Percentiles rank a stretch among this genome's conserved stretches.
Conservation (phyloP, 2,329 filamentous ascomycete genomes). For the Pseudogymnoascus sp. region DNA sequence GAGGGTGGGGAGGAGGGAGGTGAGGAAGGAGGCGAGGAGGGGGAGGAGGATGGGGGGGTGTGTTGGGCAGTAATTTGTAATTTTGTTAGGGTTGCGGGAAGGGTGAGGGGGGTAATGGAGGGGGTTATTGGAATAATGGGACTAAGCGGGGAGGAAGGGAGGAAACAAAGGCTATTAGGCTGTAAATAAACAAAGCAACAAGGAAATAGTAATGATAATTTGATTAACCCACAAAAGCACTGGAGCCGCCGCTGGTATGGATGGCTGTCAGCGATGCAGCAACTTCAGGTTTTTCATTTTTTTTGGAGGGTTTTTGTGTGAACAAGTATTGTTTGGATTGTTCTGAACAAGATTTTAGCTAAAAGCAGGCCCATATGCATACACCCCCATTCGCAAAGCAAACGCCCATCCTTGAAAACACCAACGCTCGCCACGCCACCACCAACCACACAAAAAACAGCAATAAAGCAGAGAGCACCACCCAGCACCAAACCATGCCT, state of each 20-base stretch:
- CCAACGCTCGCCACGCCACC: background rate
- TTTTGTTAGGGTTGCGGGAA: too few species aligned
- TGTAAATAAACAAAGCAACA: too few species aligned
- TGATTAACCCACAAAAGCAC: background rate
- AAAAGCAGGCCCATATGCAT: background rate
- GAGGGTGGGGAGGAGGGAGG: background rate
- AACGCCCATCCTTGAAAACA: background rate
- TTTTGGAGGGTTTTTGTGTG: background rate
- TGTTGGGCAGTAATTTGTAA: background rate
- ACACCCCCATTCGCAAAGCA: background rate
- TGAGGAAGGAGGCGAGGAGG: too few species aligned
- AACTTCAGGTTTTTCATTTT: background rate
- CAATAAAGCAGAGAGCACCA: too few species aligned
- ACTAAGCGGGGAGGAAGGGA: background rate
- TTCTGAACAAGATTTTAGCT: background rate
- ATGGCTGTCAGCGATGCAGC: background rate
- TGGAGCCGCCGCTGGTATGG: background rate
- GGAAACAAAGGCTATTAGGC: too few species aligned
- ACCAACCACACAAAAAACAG: background rate
- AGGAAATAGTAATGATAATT: background rate
- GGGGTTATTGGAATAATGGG: background rate
- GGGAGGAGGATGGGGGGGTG: constrained; percentile 4
- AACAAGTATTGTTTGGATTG: background rate
- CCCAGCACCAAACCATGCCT: too few species aligned
- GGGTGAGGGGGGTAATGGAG: too few species aligned